These are phyloP conservation scores for Dendrothele bispora DNA, from an alignment of 768 basidiomycete genomes.

Conservation along the genomic window DNA sequence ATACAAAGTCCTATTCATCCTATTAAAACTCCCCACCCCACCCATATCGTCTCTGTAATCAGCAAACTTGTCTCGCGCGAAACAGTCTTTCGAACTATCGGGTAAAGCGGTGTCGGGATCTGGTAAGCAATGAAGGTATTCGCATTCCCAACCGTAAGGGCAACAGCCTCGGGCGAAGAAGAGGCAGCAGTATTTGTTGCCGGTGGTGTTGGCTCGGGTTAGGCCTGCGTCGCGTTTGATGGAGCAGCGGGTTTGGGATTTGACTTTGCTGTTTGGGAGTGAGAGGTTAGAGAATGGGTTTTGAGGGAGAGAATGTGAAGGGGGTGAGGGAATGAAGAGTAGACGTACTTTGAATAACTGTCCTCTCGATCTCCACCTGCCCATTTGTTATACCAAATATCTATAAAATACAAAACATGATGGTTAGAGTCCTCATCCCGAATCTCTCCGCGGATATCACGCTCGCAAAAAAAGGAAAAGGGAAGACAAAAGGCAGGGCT, in stretches of 20 bases:
- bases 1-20: conserved; percentile 93
- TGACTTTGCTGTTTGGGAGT: no score
- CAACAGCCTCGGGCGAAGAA: conserved; percentile 97
- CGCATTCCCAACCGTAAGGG: conserved; percentile 98
- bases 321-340: neutral
- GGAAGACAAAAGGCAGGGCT: no score
- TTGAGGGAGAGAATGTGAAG: conserved; percentile 1
- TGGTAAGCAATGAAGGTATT: conserved; percentile 90
- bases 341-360: conserved; percentile 85
- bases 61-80: conserved; percentile 93
- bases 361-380: conserved; percentile 99
- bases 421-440: no score
- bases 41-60: conserved; percentile 99
- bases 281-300: conserved; percentile 33
- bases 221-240: conserved; percentile 88
- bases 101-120: conserved; percentile 67
- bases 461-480: no score
- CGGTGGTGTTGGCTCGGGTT: conserved; percentile 92
- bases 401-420: conserved; percentile 36
- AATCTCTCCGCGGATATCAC: no score
- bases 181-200: conserved; percentile 90
- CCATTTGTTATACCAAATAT: conserved; percentile 99
- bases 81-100: conserved; percentile 94
- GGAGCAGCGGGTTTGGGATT: conserved; percentile 90
- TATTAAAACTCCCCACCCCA: conserved; percentile 94